A percentile compares a stretch with the other conserved stretches of the same genome.
phyloP scores from a whole-genome alignment of 805 yeast species.

The Candida pseudoglaebosa region DNA sequence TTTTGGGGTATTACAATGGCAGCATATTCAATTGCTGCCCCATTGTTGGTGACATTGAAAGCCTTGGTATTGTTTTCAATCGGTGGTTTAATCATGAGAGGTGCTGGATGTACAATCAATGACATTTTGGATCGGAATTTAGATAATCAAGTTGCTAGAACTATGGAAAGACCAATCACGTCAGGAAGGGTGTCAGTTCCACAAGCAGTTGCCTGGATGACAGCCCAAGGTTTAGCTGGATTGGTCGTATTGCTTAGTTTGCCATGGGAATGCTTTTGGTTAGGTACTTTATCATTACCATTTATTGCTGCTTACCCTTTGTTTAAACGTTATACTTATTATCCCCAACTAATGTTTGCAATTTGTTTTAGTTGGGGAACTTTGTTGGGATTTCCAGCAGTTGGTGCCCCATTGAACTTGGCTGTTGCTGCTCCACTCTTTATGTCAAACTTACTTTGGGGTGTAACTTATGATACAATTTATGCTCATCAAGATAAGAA shows the following conservation, averaged over 20 bases:
- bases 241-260: constrained; percentile 64
- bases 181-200: constrained; percentile 70
- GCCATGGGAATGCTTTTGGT: constrained; percentile 75
- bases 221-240: constrained; percentile 72
- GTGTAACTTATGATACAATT: constrained; percentile 92
- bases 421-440: constrained; percentile 76
- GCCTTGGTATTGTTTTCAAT: constrained; percentile 70
- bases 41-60: constrained; percentile 55
- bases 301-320: constrained; percentile 86
- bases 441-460: constrained; percentile 79
- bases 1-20: constrained; percentile 94
- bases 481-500: constrained; percentile 97
- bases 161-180: constrained; percentile 89
- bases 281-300: constrained; percentile 78
- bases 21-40: constrained; percentile 67
- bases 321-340: constrained; percentile 91
- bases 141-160: constrained; percentile 83
- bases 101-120: constrained; percentile 96
- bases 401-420: constrained; percentile 74
- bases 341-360: constrained; percentile 83
- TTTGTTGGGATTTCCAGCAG: constrained; percentile 90
- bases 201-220: constrained; percentile 69
- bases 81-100: constrained; percentile 91
- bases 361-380: constrained; percentile 95
- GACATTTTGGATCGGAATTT: constrained; percentile 81